phyloP scores from a whole-genome alignment of 345 rosid species.

The Salix koriyanagi region DNA sequence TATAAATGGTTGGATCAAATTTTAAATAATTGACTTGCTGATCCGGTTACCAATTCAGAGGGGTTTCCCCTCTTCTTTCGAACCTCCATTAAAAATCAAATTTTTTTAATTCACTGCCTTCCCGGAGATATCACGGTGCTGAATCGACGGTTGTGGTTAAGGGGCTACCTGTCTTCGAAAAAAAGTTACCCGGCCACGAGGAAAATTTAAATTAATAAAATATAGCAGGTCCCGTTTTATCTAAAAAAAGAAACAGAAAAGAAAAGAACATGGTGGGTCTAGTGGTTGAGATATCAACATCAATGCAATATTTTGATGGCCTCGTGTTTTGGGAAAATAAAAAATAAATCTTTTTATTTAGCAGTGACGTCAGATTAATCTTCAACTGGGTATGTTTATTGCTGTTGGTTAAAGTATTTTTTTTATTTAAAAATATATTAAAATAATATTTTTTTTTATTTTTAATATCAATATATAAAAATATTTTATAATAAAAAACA shows the following conservation, averaged over 20 bases:
- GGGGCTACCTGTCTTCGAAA: slow-evolving; percentile 2
- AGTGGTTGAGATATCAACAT: slow-evolving; percentile 17
- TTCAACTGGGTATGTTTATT: too few species aligned
- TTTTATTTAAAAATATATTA: too few species aligned
- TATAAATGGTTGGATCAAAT: too few species aligned
- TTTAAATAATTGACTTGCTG: too few species aligned
- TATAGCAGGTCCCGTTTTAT: background rate
- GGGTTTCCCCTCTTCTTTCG: too few species aligned
- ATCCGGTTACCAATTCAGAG: too few species aligned
- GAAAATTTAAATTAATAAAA: background rate
- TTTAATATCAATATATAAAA: too few species aligned
- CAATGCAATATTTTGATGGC: slow-evolving; percentile 6
- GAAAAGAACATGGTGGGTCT: slow-evolving; percentile 8
- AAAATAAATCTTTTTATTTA: background rate
- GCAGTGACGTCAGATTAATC: too few species aligned
- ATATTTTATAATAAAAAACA: too few species aligned
- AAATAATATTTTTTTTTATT: too few species aligned
- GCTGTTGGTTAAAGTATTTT: too few species aligned
- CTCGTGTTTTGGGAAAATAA: background rate
- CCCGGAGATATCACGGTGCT: slow-evolving; percentile 1
- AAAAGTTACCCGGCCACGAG: slow-evolving; percentile 10
- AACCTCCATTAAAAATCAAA: background rate
- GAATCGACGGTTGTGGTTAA: slow-evolving; percentile 4
- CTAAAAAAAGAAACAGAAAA: too few species aligned
- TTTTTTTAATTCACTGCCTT: background rate